phyloP scores from a whole-genome alignment of 139 green algal genomes.

The Auxenochlorella pyrenoidosa region DNA sequence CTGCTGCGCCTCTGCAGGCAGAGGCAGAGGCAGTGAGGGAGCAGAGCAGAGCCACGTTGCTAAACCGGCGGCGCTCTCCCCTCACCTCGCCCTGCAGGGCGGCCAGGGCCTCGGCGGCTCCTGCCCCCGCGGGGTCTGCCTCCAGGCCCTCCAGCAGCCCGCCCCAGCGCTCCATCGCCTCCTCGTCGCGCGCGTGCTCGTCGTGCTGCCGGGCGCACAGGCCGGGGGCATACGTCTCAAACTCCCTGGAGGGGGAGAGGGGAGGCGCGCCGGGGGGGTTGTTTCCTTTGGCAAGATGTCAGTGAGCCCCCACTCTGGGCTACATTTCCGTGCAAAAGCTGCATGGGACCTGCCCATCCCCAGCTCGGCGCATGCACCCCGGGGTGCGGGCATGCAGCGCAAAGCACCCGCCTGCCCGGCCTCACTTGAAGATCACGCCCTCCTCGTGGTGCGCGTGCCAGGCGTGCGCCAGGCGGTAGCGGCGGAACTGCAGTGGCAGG shows the following conservation, averaged over 20 bases:
- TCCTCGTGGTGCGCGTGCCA: constrained; percentile 39
- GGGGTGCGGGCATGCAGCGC: too few species aligned
- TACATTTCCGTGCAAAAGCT: too few species aligned
- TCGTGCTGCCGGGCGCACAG: neutral
- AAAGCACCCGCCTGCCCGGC: neutral
- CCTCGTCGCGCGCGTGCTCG: constrained; percentile 19
- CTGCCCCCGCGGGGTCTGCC: neutral
- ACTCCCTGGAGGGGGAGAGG: neutral
- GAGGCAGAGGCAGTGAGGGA: too few species aligned
- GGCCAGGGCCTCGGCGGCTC: neutral
- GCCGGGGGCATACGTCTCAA: neutral
- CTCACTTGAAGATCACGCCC: constrained; percentile 15
- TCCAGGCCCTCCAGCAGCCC: constrained; percentile 4
- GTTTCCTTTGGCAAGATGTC: too few species aligned
- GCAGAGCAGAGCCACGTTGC: too few species aligned
- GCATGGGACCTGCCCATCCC: too few species aligned
- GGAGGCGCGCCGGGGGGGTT: neutral
- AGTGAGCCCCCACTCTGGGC: too few species aligned
- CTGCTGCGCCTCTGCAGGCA: too few species aligned
- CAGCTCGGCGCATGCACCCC: too few species aligned
- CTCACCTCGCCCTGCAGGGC: neutral
- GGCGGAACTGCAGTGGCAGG: constrained; percentile 22
- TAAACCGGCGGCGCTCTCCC: neutral
- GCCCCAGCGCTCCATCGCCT: constrained; percentile 22
- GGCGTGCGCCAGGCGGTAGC: constrained; percentile 23